Conservation (phyloP, 2,329 filamentous ascomycete genomes). For the Tolypocladium ovalisporum region DNA sequence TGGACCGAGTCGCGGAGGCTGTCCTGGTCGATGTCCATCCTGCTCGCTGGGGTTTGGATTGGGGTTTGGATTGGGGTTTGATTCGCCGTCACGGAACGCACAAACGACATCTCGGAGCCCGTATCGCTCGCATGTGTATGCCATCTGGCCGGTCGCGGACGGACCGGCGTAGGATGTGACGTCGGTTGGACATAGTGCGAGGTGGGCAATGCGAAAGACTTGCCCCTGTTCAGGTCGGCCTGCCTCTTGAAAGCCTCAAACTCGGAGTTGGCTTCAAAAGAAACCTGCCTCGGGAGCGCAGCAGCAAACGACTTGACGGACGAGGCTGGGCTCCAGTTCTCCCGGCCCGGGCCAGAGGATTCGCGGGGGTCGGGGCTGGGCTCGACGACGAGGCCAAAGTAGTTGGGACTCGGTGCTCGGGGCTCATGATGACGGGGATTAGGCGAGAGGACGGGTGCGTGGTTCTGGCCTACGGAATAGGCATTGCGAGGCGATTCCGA, state of each 20-base stretch:
- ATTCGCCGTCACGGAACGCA: constrained; percentile 10
- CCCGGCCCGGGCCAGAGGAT: constrained; percentile 50
- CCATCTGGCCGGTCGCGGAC: constrained; percentile 34
- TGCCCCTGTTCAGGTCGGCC: constrained; percentile 50
- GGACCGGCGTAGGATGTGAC: constrained; percentile 17
- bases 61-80: constrained; percentile 5
- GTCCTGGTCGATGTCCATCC: constrained; percentile 35
- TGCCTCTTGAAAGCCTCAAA: constrained; percentile 70
- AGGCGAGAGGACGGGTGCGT: constrained; percentile 40
- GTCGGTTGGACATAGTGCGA: constrained; percentile 31
- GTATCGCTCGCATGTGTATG: constrained; percentile 37
- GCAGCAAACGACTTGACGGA: constrained; percentile 61
- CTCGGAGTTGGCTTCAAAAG: constrained; percentile 68
- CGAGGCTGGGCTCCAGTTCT: constrained; percentile 65
- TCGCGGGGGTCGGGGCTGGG: constrained; percentile 48
- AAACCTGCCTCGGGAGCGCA: constrained; percentile 56
- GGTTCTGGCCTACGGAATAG: constrained; percentile 43
- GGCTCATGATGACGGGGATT: constrained; percentile 21
- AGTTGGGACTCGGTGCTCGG: constrained; percentile 63
- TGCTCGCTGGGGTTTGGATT: constrained; percentile 10
- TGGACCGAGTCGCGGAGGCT: constrained; percentile 42
- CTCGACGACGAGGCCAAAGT: constrained; percentile 70
- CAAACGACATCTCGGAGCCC: constrained; percentile 22
- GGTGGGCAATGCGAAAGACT: constrained; percentile 32
- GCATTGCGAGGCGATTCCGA: constrained; percentile 38